Evolutionary conservation across 106 monocot species (phyloP), one percentile per base, ranked within the genome.

Genomic region (Apostasia shenzhenica): DNA sequence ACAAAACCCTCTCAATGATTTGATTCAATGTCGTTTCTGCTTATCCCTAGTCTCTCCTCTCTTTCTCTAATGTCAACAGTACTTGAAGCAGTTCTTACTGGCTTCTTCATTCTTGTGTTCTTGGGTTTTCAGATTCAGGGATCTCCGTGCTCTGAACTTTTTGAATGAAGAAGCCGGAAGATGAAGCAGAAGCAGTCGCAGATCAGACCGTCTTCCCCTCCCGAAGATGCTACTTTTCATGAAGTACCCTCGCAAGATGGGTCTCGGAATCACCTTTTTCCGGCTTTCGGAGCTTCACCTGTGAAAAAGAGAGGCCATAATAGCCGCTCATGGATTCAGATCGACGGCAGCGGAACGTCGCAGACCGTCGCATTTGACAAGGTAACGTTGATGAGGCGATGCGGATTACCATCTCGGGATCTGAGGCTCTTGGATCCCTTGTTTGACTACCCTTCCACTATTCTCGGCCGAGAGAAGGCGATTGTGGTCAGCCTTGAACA

Each of bases 401-500:
- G 76, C 26, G 84, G 77, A 12, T 63, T 91, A 1, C 91, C 91
- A 2, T 79, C 91, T 37, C 70, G 90, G 56, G 90, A 90, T 75
- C 82, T 90, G 26, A 74, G 90, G 43, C 83, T 90, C 55, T 59
- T 90, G 58, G 86, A 90, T 59, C 90, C 86, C 39, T 60, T 86
- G n/a, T 90, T 90, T 61, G 83, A 81, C 14, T 86, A 83, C 43
- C 85, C 81, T 51, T 82, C 85, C 26, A 73, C 82, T 2, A 86
- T 86, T n/a, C 61, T 86, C 5, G 82, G 85, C 37, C 76, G 91
- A 10, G 87, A 91, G 84, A 87, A 78, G 50, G 91, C 91, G 11
- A 87, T 91, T 46, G 87, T 87, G 26, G 81, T 87, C 81, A 91
- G 78, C 66, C 80, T 91, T 4, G 91, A 91, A 58, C 79, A 87